Conservation (phyloP, 371 early-diverging fungal species). For the Smittium mucronatum region DNA sequence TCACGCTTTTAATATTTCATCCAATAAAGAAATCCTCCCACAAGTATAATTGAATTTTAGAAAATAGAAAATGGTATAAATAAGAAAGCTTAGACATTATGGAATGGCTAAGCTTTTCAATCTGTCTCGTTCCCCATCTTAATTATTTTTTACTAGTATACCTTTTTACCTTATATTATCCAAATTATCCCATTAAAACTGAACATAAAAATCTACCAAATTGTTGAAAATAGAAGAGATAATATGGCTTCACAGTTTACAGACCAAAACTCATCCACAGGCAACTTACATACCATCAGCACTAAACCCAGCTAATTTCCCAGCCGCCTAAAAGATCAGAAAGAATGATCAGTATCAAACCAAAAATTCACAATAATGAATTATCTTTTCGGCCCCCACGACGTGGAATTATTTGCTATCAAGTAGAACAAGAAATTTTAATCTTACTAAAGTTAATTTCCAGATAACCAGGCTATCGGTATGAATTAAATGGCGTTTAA, state of each 20-base stretch:
- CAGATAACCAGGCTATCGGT: background rate
- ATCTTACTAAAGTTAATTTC: background rate
- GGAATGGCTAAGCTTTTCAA: too few relatives aligned
- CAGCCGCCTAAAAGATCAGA: background rate
- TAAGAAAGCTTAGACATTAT: too few relatives aligned
- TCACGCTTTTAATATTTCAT: too few relatives aligned
- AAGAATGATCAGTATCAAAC: background rate
- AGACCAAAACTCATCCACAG: background rate
- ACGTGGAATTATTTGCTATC: background rate
- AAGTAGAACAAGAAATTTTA: background rate
- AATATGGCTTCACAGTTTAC: background rate
- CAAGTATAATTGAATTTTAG: too few relatives aligned
- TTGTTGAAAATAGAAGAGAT: background rate
- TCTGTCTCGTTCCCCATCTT: too few relatives aligned
- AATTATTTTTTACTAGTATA: too few relatives aligned
- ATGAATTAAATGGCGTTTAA: background rate
- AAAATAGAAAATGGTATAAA: too few relatives aligned
- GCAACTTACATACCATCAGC: conserved; percentile 1
- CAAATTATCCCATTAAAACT: too few relatives aligned
- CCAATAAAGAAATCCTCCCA: too few relatives aligned
- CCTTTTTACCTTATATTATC: too few relatives aligned
- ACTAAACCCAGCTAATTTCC: background rate
- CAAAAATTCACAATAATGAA: background rate
- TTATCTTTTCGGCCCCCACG: background rate
- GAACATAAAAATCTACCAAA: too few relatives aligned